Percentiles rank a stretch among this genome's conserved stretches.
Evolutionary conservation across 495 filamentous ascomycete species (phyloP).

Genomic region (Clavariopsis aquatica): DNA sequence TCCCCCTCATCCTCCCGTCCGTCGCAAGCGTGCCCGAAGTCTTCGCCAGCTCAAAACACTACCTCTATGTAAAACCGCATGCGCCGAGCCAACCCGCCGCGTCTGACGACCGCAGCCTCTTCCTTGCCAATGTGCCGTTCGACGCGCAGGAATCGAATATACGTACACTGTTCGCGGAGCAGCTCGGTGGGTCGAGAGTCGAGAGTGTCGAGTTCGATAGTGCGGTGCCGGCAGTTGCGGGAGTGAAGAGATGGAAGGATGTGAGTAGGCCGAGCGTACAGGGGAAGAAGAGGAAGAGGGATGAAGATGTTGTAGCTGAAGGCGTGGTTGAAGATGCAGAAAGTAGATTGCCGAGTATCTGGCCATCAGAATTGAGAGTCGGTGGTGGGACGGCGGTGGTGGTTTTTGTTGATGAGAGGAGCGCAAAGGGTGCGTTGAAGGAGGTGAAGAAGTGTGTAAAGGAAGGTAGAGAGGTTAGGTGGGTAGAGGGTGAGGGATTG

Average conservation of each 20-base stretch:
- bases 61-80: slow-evolving; percentile 83
- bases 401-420: slow-evolving; percentile 76
- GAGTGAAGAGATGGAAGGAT: slow-evolving; percentile 33
- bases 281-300: slow-evolving; percentile 49
- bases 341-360: slow-evolving; percentile 61
- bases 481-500: slow-evolving; percentile 57
- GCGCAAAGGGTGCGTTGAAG: slow-evolving; percentile 70
- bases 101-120: slow-evolving; percentile 65
- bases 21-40: slow-evolving; percentile 8
- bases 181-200: slow-evolving; percentile 69
- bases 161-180: slow-evolving; percentile 66
- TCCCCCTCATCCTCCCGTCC: neutral
- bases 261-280: slow-evolving; percentile 38
- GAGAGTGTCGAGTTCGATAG: slow-evolving; percentile 72
- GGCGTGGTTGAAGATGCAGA: slow-evolving; percentile 50
- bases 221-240: slow-evolving; percentile 10
- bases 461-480: slow-evolving; percentile 53
- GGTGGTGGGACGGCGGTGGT: slow-evolving; percentile 79
- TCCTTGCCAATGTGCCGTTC: slow-evolving; percentile 82
- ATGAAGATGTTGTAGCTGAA: slow-evolving; percentile 50
- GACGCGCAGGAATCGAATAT: slow-evolving; percentile 79
- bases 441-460: slow-evolving; percentile 65
- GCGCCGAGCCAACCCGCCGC: slow-evolving; percentile 72
- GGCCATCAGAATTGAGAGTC: slow-evolving; percentile 69
- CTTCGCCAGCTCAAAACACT: slow-evolving; percentile 57